phyloP scores from a whole-genome alignment of 2,329 filamentous ascomycete species.

The Thelonectria discophora region DNA sequence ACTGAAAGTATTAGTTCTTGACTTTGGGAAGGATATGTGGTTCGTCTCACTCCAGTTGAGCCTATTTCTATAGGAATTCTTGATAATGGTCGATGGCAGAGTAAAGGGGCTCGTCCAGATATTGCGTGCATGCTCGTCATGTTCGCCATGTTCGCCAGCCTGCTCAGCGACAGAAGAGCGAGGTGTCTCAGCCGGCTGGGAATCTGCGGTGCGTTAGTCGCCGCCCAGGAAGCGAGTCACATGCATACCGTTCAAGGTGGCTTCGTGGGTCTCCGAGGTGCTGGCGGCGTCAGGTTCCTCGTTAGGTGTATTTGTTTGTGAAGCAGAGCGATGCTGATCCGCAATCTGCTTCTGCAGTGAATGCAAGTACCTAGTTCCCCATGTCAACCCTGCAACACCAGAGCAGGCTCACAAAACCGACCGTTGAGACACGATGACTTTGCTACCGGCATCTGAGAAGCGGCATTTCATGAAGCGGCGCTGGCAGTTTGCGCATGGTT shows the following conservation, averaged over 20 bases:
- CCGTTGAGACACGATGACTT: constrained; percentile 14
- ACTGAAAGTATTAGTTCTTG: constrained; percentile 28
- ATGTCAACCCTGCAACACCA: background rate
- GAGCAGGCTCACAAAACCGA: background rate
- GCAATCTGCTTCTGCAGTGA: constrained; percentile 17
- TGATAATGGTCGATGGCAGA: constrained; percentile 42
- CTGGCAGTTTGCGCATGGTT: constrained; percentile 17
- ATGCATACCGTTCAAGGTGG: background rate
- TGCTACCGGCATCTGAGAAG: constrained; percentile 13
- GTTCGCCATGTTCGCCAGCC: background rate
- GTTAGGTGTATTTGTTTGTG: background rate
- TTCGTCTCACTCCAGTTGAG: constrained; percentile 49
- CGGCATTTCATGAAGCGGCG: constrained; percentile 17
- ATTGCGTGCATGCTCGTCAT: constrained; percentile 20
- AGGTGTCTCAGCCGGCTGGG: background rate
- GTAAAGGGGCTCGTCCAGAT: constrained; percentile 46
- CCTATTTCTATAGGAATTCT: constrained; percentile 43
- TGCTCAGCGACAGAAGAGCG: background rate
- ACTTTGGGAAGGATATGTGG: background rate
- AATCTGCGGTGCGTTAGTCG: background rate
- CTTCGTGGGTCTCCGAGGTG: background rate
- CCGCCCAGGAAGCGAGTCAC: background rate
- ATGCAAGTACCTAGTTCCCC: constrained; percentile 5
- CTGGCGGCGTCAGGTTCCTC: background rate
- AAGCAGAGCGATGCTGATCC: constrained; percentile 2